Conservation (phyloP, 169 alveolate genomes). For the Fabrea salina region DNA sequence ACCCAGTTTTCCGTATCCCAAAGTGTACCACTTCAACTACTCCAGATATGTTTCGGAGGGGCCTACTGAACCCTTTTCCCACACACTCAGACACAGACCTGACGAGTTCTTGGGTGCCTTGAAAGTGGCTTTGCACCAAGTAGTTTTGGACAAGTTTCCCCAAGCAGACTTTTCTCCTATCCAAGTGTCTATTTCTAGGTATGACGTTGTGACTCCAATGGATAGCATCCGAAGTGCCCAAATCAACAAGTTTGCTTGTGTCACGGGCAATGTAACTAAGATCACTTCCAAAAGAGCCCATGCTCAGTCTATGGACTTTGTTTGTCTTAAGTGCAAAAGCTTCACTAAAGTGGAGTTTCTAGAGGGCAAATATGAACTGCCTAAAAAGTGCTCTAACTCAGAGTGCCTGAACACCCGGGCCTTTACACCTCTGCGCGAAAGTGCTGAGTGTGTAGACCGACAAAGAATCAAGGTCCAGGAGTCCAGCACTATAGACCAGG, state of each 20-base stretch:
- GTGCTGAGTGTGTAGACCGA: conserved; percentile 6
- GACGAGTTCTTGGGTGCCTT: background rate
- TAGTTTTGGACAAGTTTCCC: background rate
- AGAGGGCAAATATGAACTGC: background rate
- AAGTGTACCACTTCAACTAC: background rate
- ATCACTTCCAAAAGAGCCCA: background rate
- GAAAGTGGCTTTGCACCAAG: background rate
- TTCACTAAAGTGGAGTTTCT: background rate
- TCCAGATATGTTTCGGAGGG: background rate
- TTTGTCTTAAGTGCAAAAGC: conserved; percentile 11
- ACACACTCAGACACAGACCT: conserved; percentile 1
- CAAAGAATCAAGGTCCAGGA: conserved; percentile 28
- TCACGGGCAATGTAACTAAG: conserved; percentile 5
- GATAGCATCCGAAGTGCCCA: background rate
- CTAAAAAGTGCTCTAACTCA: background rate
- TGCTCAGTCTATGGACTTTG: background rate
- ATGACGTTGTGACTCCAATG: conserved; percentile 26
- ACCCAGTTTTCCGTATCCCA: conserved; percentile 20
- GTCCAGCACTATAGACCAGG: background rate
- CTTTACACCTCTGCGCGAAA: background rate
- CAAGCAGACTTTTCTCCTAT: background rate
- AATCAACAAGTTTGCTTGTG: conserved; percentile 12
- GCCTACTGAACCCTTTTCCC: background rate
- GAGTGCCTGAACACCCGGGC: conserved; percentile 2
- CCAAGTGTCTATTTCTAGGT: conserved; percentile 4